Evolutionary conservation across 2,329 filamentous ascomycete genomes (phyloP).

Genomic region (Dichotomopilus funicola): DNA sequence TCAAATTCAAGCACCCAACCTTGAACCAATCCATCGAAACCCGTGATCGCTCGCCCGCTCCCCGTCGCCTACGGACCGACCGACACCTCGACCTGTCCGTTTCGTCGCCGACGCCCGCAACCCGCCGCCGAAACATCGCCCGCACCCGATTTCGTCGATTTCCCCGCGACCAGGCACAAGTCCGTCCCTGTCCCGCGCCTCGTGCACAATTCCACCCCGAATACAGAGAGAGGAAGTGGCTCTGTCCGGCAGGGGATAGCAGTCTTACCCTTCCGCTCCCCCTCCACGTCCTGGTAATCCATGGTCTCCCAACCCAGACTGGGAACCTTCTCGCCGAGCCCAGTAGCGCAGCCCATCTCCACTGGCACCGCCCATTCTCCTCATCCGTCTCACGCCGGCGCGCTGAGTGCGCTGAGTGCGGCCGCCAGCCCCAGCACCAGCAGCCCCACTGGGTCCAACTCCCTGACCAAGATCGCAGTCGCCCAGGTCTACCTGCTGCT

Average conservation of each 20-base stretch:
- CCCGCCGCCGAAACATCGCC: conserved; percentile 1
- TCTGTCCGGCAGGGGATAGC: conserved; percentile 27
- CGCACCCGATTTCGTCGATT: not conserved
- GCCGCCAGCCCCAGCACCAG: conserved; percentile 55
- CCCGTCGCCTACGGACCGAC: conserved; percentile 8
- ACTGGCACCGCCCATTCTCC: conserved; percentile 51
- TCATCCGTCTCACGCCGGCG: conserved; percentile 50
- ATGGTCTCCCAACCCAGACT: conserved; percentile 56
- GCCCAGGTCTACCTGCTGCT: conserved; percentile 92
- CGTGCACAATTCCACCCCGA: conserved; percentile 1
- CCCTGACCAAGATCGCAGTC: conserved; percentile 86
- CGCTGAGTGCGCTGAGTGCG: conserved; percentile 52
- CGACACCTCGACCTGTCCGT: conserved; percentile 4
- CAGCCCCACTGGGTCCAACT: conserved; percentile 56
- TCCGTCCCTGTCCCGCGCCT: not conserved
- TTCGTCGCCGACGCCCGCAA: not conserved
- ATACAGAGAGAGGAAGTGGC: conserved; percentile 22
- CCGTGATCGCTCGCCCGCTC: conserved; percentile 6
- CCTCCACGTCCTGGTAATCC: conserved; percentile 31
- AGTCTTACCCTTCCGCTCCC: conserved; percentile 25
- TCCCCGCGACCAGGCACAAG: not conserved
- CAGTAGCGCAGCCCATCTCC: conserved; percentile 48
- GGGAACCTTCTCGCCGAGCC: conserved; percentile 59
- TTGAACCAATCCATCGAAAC: conserved; percentile 18
- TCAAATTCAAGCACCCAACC: conserved; percentile 5